A percentile compares a stretch with the other conserved stretches of the same genome.
These are phyloP conservation scores for Pseudopyricularia javanii DNA, from an alignment of 2,329 filamentous ascomycete species.

Conservation along the genomic window DNA sequence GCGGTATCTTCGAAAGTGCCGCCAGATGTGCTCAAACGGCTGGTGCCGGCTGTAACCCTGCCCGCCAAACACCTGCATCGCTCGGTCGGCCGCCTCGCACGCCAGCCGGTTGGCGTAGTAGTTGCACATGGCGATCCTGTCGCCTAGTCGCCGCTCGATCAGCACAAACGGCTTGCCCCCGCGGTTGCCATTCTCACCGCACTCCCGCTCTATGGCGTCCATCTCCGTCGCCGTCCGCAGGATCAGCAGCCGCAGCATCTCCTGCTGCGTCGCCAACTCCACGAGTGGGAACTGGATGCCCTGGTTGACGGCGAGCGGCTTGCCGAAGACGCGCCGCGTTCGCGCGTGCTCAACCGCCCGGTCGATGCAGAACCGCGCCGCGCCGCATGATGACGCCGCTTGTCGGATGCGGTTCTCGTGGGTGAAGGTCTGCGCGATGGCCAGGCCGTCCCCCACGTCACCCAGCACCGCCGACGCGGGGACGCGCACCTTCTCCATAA, in stretches of 20 bases:
- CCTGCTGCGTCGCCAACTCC: conserved; percentile 46
- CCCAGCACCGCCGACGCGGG: conserved; percentile 40
- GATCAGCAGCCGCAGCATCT: conserved; percentile 50
- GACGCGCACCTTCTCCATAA: conserved; percentile 43
- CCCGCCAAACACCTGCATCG: conserved; percentile 50
- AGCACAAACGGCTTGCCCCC: conserved; percentile 26
- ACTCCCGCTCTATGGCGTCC: conserved; percentile 33
- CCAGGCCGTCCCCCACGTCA: conserved; percentile 37
- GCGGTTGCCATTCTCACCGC: background rate
- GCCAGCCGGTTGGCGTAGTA: conserved; percentile 51
- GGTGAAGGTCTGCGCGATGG: conserved; percentile 52
- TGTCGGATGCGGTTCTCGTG: conserved; percentile 56
- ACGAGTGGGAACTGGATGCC: conserved; percentile 53
- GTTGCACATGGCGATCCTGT: conserved; percentile 54
- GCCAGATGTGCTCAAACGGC: conserved; percentile 54
- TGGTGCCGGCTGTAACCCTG: conserved; percentile 45
- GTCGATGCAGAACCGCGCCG: conserved; percentile 47
- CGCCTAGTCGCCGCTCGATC: conserved; percentile 45
- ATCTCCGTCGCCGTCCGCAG: conserved; percentile 49
- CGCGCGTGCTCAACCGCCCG: conserved; percentile 43
- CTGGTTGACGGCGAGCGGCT: conserved; percentile 44
- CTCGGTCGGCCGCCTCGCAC: conserved; percentile 46
- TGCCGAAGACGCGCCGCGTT: conserved; percentile 40
- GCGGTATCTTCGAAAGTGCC: conserved; percentile 48
- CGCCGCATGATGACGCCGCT: conserved; percentile 46